Evolutionary conservation across 306 rosid species (phyloP).

Genomic region (Benincasa hispida): DNA sequence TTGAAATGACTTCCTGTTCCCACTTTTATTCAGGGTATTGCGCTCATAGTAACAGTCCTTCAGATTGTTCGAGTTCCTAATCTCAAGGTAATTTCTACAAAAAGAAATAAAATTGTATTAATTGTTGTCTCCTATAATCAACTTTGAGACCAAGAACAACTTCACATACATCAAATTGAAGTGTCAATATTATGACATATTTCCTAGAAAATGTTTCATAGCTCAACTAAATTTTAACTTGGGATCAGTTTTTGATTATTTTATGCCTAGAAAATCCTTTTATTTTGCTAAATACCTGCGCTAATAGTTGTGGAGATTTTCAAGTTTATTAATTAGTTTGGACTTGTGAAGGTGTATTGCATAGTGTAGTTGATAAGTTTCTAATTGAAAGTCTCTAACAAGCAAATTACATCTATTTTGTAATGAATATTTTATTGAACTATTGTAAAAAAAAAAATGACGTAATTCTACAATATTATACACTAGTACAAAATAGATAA

Average conservation of each 20-base stretch:
- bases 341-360: not conserved
- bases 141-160: not conserved
- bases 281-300: not conserved
- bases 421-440: not conserved
- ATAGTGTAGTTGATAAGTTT: not conserved
- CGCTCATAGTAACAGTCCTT: slow-evolving; percentile 92
- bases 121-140: not conserved
- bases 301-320: not conserved
- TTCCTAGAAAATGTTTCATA: not conserved
- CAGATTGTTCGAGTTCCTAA: slow-evolving; percentile 93
- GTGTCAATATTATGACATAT: not conserved
- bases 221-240: not conserved
- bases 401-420: not conserved
- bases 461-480: not conserved
- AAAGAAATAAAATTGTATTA: not conserved
- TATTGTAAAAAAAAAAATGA: not conserved
- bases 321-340: not conserved
- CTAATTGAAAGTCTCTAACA: not conserved
- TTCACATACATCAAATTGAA: not conserved
- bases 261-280: not conserved
- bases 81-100: slow-evolving; percentile 63
- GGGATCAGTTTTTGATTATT: not conserved
- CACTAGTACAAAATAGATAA: not conserved
- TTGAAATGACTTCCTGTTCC: slow-evolving; percentile 1
- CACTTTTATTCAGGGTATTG: slow-evolving; percentile 53